Evolutionary conservation across 495 filamentous ascomycete genomes (phyloP).

Genomic region (Viridothelium virens): DNA sequence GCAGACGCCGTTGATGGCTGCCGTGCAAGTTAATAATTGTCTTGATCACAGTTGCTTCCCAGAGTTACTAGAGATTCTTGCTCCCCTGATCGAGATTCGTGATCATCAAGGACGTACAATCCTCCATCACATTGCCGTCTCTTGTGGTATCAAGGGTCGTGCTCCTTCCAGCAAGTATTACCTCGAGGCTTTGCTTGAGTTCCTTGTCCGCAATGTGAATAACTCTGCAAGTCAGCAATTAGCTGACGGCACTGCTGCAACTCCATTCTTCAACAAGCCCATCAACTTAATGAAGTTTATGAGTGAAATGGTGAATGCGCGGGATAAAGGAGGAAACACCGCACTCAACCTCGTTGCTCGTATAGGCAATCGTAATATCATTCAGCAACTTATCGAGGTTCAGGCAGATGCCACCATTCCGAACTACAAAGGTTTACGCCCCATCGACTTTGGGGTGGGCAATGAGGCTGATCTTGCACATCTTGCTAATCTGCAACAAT

Average conservation of each 20-base stretch:
- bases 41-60: constrained; percentile 74
- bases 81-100: constrained; percentile 80
- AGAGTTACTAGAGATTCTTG: constrained; percentile 77
- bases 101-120: constrained; percentile 87
- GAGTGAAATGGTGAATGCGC: constrained; percentile 88
- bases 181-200: constrained; percentile 84
- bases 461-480: constrained; percentile 43
- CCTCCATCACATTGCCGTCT: constrained; percentile 90
- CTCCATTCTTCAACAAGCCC: constrained; percentile 41
- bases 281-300: constrained; percentile 87
- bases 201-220: constrained; percentile 59
- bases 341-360: constrained; percentile 88
- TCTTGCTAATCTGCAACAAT: constrained; percentile 5
- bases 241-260: constrained; percentile 14
- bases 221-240: constrained; percentile 23
- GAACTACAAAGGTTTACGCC: constrained; percentile 77
- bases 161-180: constrained; percentile 83
- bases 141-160: constrained; percentile 84
- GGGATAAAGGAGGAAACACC: constrained; percentile 87
- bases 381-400: constrained; percentile 86
- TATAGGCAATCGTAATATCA: constrained; percentile 82
- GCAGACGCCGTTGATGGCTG: constrained; percentile 84
- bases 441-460: constrained; percentile 87
- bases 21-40: constrained; percentile 82
- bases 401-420: constrained; percentile 82